Conservation (phyloP, 495 filamentous ascomycete genomes). For the Talaromyces ruber region DNA sequence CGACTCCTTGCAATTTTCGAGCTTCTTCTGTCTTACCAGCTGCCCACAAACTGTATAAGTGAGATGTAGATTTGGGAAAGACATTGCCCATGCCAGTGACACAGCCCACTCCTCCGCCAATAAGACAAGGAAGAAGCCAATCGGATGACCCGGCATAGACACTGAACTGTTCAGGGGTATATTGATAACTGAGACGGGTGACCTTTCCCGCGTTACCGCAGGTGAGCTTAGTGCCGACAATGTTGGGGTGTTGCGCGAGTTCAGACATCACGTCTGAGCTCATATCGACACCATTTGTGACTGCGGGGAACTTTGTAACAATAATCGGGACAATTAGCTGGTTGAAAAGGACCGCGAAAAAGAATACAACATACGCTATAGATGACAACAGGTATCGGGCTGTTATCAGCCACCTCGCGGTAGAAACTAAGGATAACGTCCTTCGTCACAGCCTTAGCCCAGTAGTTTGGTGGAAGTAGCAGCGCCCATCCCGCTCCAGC, state of each 20-base stretch:
- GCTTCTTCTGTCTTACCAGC: constrained; percentile 53
- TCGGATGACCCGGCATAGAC: constrained; percentile 54
- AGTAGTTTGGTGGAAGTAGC: not conserved
- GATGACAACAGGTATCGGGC: not conserved
- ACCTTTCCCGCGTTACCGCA: constrained; percentile 79
- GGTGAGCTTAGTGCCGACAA: constrained; percentile 70
- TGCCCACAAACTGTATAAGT: constrained; percentile 50
- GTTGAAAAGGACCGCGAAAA: not conserved
- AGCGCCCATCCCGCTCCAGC: not conserved
- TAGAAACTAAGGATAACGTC: not conserved
- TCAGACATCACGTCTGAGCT: constrained; percentile 59
- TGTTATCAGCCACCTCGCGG: not conserved
- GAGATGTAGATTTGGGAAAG: constrained; percentile 56
- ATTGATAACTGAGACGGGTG: constrained; percentile 47
- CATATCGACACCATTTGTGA: constrained; percentile 63
- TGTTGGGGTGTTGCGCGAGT: constrained; percentile 63
- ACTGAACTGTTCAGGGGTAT: not conserved
- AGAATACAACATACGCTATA: not conserved
- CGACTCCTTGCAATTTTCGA: constrained; percentile 55
- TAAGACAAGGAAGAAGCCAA: constrained; percentile 62
- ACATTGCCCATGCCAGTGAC: constrained; percentile 69
- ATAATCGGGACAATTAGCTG: not conserved
- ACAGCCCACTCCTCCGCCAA: constrained; percentile 63
- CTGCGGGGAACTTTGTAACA: constrained; percentile 78
- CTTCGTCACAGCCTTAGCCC: not conserved